These are phyloP conservation scores for Eimeria falciformis DNA, from an alignment of 169 alveolate genomes.

Conservation along the genomic window DNA sequence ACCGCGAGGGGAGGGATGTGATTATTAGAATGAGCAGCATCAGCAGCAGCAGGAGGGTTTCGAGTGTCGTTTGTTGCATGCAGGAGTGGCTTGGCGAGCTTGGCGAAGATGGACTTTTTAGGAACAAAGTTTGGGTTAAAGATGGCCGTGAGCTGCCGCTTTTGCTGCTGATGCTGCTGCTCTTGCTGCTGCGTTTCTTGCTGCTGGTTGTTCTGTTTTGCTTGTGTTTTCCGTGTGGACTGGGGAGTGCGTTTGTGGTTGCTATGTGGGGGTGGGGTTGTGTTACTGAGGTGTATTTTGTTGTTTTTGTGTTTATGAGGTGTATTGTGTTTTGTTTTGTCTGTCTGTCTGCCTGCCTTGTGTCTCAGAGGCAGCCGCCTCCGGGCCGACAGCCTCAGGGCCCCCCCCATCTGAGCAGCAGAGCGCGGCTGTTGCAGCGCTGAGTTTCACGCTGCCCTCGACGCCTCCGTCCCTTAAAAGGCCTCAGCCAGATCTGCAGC, in stretches of 20 bases:
- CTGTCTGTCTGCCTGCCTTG: background rate
- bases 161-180: background rate
- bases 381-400: constrained; percentile 40
- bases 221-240: too few species aligned
- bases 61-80: background rate
- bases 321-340: background rate
- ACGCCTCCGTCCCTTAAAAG: constrained; percentile 75
- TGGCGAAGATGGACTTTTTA: constrained; percentile 71
- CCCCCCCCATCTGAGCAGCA: constrained; percentile 61
- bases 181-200: background rate
- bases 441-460: constrained; percentile 74
- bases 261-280: too few species aligned
- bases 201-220: background rate
- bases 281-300: too few species aligned
- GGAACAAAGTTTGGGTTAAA: constrained; percentile 73
- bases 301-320: too few species aligned
- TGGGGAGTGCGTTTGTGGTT: too few species aligned
- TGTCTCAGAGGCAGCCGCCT: constrained; percentile 66
- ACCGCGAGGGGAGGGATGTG: too few species aligned
- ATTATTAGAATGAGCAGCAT: too few species aligned
- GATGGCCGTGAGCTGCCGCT: constrained; percentile 39
- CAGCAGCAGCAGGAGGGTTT: too few species aligned
- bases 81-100: constrained; percentile 74
- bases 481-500: constrained; percentile 63
- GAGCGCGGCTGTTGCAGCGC: constrained; percentile 73